A percentile compares a stretch with the other conserved stretches of the same genome.
phyloP scores from a whole-genome alignment of 73 alveolate genomes.

The Symbiodinium pilosum region DNA sequence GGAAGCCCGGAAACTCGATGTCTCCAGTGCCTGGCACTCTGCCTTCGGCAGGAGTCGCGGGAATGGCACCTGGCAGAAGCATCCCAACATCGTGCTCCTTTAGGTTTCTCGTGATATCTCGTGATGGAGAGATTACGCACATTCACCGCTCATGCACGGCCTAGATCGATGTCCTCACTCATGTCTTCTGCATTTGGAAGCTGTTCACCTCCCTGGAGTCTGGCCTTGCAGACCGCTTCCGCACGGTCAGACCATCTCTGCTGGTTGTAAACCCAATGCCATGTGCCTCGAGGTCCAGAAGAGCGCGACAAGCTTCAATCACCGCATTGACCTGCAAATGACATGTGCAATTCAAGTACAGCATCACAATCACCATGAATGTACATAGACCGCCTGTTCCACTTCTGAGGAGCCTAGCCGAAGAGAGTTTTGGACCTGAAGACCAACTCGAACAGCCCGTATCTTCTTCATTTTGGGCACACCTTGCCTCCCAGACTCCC shows the following conservation, averaged over 20 bases:
- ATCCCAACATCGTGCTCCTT: too few relatives aligned
- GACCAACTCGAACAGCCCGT: too few relatives aligned
- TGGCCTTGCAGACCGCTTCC: neutral
- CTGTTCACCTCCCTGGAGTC: slow-evolving; percentile 36
- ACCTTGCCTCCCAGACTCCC: slow-evolving; percentile 69
- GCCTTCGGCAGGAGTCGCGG: neutral
- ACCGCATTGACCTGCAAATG: slow-evolving; percentile 54
- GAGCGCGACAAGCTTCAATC: slow-evolving; percentile 46
- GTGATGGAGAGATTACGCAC: too few relatives aligned
- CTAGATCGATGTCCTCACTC: slow-evolving; percentile 24
- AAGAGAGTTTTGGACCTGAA: slow-evolving; percentile 63
- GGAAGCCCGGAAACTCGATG: slow-evolving; percentile 56
- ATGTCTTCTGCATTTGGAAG: neutral
- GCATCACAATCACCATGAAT: neutral
- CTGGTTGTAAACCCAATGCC: too few relatives aligned
- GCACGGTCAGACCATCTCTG: neutral
- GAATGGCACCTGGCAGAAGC: neutral
- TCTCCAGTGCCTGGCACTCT: slow-evolving; percentile 62
- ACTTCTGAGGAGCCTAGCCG: slow-evolving; percentile 75
- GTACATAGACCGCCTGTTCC: slow-evolving; percentile 8
- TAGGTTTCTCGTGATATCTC: too few relatives aligned
- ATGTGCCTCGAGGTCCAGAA: slow-evolving; percentile 37
- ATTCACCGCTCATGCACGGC: too few relatives aligned
- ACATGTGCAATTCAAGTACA: neutral
- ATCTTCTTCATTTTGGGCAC: too few relatives aligned